Base-by-base conservation (phyloP, 2,329 filamentous ascomycete species). In the Sporothrix pseudoabietina region DNA sequence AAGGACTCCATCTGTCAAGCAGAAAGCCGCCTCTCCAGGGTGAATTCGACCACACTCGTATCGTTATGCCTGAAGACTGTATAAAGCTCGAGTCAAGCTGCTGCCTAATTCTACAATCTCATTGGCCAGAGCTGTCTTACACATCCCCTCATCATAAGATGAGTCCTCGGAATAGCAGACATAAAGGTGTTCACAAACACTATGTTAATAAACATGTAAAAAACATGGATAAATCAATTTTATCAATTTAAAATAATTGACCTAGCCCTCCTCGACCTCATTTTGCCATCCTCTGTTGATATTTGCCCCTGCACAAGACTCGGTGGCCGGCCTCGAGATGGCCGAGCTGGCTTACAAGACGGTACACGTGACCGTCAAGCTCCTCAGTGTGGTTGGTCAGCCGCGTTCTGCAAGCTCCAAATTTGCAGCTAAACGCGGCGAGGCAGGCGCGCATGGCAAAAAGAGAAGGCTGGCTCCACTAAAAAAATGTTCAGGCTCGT, bases 401-500 rank as follows among this genome's bases (percentile, higher is more conserved):
- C 61, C 66, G 66, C 16, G 66, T 39, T 39, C 44, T 39, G 44
- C 19, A 66, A 66, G 70, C 47, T 66, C 55, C 54, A 47, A 54
- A 35, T 55, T 32, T 19, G 69, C 49, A 41, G 59, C 71, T 72
- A 12, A 72, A 41, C n/a, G n/a, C 59, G 49, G 44, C 41, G 52
- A 32, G 55, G 55, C 41, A 32, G 55, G 30, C 47, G 19, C 47
- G 47, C 32, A 54, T 39, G 55, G 69, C 57, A 63, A 41, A 39
- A 35, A 12, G 22, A 39, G 16, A 61, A 61, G 26, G 54, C 44
- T 32, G 63, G 44, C 71, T 52, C 72, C 72, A 73, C 72, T 66
- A 63, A 73, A 73, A 73, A 73, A 73, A 49, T 61, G 66, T 63
- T 63, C 41, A 55, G 35, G 49, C 72, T 73, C 72, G 72, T 73